Evolutionary conservation across 345 rosid species (phyloP).

Genomic region (Citrus australasica): DNA sequence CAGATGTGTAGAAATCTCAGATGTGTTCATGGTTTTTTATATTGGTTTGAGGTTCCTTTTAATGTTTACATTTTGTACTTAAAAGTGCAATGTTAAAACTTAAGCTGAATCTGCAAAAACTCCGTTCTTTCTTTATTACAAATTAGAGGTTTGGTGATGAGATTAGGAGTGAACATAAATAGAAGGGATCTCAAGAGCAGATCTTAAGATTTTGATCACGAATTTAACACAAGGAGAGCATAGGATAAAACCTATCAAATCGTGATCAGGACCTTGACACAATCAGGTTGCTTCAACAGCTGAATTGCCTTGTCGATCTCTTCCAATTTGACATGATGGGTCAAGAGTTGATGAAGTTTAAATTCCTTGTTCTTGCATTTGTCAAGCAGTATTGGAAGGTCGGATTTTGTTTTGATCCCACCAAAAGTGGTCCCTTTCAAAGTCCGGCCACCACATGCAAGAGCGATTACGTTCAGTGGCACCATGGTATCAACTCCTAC

Average conservation of each 20-base stretch:
- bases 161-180: neutral
- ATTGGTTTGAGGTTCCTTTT: neutral
- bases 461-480: slow-evolving; percentile 16
- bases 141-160: neutral
- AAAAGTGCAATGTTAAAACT: neutral
- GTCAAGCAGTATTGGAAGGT: slow-evolving; percentile 42
- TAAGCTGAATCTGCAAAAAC: neutral
- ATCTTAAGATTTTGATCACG: neutral
- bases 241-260: slow-evolving; percentile 5
- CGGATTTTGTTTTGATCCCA: slow-evolving; percentile 51
- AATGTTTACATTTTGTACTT: neutral
- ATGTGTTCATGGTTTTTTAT: neutral
- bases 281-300: slow-evolving; percentile 30
- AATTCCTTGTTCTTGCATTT: slow-evolving; percentile 50
- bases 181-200: neutral
- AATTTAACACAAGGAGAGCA: too few species aligned
- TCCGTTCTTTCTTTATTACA: too few species aligned
- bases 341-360: slow-evolving; percentile 47
- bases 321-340: slow-evolving; percentile 43
- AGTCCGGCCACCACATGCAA: slow-evolving; percentile 39
- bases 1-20: neutral
- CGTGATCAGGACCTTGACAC: slow-evolving; percentile 38
- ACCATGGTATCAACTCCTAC: slow-evolving; percentile 20
- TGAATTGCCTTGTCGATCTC: slow-evolving; percentile 45
- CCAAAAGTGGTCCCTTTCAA: slow-evolving; percentile 57